A percentile compares a stretch with the other conserved stretches of the same genome.
Evolutionary conservation across 78 protist genomes (phyloP).

Genomic region (Chrysochromulina tobinii): DNA sequence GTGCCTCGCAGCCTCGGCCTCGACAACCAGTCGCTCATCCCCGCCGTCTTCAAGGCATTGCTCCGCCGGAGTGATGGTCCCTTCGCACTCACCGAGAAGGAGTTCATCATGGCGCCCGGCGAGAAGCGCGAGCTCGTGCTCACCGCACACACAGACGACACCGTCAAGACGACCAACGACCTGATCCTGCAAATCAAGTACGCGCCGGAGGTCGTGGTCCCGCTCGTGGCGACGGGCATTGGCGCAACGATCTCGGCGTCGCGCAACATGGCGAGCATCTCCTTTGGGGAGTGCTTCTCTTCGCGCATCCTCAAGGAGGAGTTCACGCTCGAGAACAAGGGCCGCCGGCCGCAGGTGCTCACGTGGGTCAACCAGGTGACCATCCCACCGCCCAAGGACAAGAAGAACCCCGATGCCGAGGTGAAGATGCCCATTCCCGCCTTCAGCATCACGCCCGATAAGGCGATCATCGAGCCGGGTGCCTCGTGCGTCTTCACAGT

Average conservation of each 20-base stretch:
- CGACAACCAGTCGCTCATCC: conserved; percentile 54
- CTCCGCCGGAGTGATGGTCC: not conserved
- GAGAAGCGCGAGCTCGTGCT: not conserved
- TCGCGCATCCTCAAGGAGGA: not conserved
- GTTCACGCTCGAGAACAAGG: conserved; percentile 53
- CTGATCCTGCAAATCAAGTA: conserved; percentile 37
- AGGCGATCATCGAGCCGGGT: not conserved
- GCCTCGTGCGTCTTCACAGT: not conserved
- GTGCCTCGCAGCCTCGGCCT: conserved; percentile 22
- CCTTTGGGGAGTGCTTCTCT: conserved; percentile 58
- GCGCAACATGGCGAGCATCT: not conserved
- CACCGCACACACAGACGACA: conserved; percentile 51
- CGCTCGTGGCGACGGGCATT: conserved; percentile 55
- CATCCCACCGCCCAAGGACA: not conserved
- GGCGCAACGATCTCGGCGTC: conserved; percentile 52
- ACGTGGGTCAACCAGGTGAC: conserved; percentile 4
- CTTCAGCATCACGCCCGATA: not conserved
- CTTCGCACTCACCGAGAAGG: conserved; percentile 16
- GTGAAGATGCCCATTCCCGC: not conserved
- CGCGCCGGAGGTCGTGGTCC: conserved; percentile 10
- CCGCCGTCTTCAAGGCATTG: conserved; percentile 53
- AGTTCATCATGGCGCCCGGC: conserved; percentile 23
- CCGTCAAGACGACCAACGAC: conserved; percentile 38
- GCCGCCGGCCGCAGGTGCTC: conserved; percentile 43
- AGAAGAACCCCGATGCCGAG: not conserved